Conservation (phyloP, 495 filamentous ascomycete genomes). For the Neurospora sp. region DNA sequence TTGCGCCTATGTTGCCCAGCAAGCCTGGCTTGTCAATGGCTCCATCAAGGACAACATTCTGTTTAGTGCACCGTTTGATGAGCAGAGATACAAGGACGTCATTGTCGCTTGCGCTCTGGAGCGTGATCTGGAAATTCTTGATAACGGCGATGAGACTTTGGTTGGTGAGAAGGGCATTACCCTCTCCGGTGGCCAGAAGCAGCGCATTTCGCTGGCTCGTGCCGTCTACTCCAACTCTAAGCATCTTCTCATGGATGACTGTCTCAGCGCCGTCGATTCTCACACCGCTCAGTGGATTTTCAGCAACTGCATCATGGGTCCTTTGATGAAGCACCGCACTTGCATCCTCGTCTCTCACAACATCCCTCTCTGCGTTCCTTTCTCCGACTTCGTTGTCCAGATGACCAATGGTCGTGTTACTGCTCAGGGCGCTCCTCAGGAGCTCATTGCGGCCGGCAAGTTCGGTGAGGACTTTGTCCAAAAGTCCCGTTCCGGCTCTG, state of each 20-base stretch:
- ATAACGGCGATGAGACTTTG: constrained; percentile 84
- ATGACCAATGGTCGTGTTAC: constrained; percentile 78
- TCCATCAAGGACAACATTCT: constrained; percentile 95
- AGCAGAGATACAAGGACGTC: constrained; percentile 78
- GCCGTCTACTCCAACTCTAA: constrained; percentile 87
- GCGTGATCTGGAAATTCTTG: constrained; percentile 84
- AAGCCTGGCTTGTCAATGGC: constrained; percentile 95
- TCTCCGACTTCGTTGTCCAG: constrained; percentile 68
- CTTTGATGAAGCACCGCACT: constrained; percentile 78
- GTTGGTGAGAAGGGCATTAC: constrained; percentile 98
- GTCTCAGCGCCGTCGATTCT: constrained; percentile 95
- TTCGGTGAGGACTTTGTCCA: constrained; percentile 68
- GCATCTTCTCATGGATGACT: constrained; percentile 89
- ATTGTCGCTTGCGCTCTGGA: constrained; percentile 88
- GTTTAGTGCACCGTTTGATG: constrained; percentile 76
- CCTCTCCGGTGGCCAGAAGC: constrained; percentile 94
- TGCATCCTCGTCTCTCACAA: constrained; percentile 99
- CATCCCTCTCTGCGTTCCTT: constrained; percentile 69
- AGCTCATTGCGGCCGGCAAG: constrained; percentile 72
- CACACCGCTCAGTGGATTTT: constrained; percentile 99
- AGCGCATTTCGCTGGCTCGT: constrained; percentile 89
- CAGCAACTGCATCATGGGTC: constrained; percentile 79
- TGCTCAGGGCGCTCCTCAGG: constrained; percentile 63
- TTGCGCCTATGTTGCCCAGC: constrained; percentile 93
- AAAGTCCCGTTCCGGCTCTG: constrained; percentile 61